Evolutionary conservation across 2,329 filamentous ascomycete genomes (phyloP).

Genomic region (Alternaria sp.): DNA sequence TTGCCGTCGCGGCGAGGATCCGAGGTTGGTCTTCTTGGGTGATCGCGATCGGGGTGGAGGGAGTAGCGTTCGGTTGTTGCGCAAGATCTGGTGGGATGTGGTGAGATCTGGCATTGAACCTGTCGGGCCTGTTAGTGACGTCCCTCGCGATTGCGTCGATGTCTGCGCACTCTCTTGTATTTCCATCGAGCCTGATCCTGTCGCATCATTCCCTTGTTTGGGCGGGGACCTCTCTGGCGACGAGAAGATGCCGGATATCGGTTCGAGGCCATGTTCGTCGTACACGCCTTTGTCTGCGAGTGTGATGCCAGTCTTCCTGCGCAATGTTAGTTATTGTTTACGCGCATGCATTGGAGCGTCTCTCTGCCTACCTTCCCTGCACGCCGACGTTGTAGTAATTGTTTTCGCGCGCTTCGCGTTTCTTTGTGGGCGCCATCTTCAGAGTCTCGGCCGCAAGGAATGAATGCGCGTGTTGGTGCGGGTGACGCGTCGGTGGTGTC

Average conservation of each 20-base stretch:
- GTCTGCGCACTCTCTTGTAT: constrained; percentile 64
- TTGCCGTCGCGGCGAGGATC: constrained; percentile 66
- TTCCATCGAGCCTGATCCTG: constrained; percentile 67
- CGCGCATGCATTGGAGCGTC: constrained; percentile 2
- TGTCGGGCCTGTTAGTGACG: constrained; percentile 27
- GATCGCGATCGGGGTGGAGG: constrained; percentile 62
- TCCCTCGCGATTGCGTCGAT: not conserved
- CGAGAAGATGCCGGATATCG: constrained; percentile 85
- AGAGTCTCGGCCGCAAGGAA: not conserved
- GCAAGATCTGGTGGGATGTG: constrained; percentile 55
- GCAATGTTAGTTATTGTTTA: constrained; percentile 15
- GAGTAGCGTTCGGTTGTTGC: constrained; percentile 51
- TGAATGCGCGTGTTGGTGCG: constrained; percentile 22
- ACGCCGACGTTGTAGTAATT: constrained; percentile 50
- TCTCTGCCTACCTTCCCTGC: constrained; percentile 44
- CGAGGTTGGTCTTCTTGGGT: constrained; percentile 67
- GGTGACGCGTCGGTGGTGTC: constrained; percentile 18
- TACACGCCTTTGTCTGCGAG: constrained; percentile 78
- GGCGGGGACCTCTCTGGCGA: constrained; percentile 74
- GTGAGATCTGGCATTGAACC: constrained; percentile 59
- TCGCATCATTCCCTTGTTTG: constrained; percentile 49
- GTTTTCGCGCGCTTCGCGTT: constrained; percentile 49
- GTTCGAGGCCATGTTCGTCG: constrained; percentile 92
- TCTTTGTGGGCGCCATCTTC: constrained; percentile 43
- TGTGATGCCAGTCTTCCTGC: constrained; percentile 86